Evolutionary conservation across 176 grass and related monocot species (phyloP), one percentile per base, ranked within the genome.

Genomic region (Triticum dicoccoides): DNA sequence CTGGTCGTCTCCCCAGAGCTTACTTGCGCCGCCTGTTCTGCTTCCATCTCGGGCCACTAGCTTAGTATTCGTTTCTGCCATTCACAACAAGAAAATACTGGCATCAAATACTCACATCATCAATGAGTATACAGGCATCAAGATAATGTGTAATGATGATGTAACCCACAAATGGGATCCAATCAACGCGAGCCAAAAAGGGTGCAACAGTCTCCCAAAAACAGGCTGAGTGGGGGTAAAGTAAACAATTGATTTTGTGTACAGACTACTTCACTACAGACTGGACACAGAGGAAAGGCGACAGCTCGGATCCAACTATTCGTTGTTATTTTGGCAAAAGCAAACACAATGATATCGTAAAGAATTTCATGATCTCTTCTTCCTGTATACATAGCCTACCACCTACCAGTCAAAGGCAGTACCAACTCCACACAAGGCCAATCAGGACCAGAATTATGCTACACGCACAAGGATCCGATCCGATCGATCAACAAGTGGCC

Each of bases 31-130:
- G 63, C 63, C 58, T 81, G 33, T 49, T 93, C 79, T 14, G 69
- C 83, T 80, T 93, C 88, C 89, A 91, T 91, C 70, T 41, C 25
- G 6, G 23, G 70, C 25, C 2, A 23, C 41, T 80, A 82, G 27
- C 67, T 58, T 23, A 38, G 64, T 85, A 45, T 65, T 41, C 72
- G 49, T 81, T 27, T 80, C 88, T 92, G 77, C 81, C 87, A 42
- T 81, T 44, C 2, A 70, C 11, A 87, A 20, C 2, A 82, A 63
- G n/a, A 51, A 51, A 85, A 10, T 6, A 65, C 33, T 21, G 21
- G 23, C 77, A 91, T 85, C 63, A 82, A 82, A 78, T 58, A 20
- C 10, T 51, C 62, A 45, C 44, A 79, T 41, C 70, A 69, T 24
- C 51, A 14, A 77, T 24, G 63, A 14, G 66, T 13, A 78, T 30